These are phyloP conservation scores for Boletales sp. DNA, from an alignment of 768 basidiomycete genomes.

Conservation along the genomic window DNA sequence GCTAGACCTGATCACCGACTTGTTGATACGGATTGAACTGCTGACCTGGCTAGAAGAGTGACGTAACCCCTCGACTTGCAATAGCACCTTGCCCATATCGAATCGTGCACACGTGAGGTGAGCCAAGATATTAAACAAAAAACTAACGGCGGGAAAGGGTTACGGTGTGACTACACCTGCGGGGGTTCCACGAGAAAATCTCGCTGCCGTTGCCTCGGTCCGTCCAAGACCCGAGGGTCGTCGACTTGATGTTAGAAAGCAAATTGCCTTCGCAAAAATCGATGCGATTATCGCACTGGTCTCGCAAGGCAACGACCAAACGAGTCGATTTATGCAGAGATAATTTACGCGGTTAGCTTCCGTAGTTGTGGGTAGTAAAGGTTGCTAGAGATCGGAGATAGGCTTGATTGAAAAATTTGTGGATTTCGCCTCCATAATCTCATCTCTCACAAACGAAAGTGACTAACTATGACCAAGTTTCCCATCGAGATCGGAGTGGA, in stretches of 20 bases:
- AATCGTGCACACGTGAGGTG: background rate
- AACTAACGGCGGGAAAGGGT: background rate
- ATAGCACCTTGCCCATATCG: conserved; percentile 1
- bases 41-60: background rate
- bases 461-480: conserved; percentile 3
- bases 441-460: background rate
- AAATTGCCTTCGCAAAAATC: background rate
- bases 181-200: too few species aligned
- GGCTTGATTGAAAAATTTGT: background rate
- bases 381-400: background rate
- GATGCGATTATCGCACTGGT: background rate
- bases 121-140: background rate
- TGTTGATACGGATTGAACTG: background rate
- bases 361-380: background rate
- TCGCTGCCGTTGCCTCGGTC: background rate
- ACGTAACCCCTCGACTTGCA: background rate
- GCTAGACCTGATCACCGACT: conserved; percentile 8
- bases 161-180: background rate
- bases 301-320: background rate
- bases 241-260: background rate
- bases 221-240: background rate
- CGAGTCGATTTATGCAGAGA: background rate
- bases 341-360: background rate
- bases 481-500: background rate
- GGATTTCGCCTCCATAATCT: background rate